phyloP scores from a whole-genome alignment of 805 yeast species.

The Yarrowia phangngaensis region DNA sequence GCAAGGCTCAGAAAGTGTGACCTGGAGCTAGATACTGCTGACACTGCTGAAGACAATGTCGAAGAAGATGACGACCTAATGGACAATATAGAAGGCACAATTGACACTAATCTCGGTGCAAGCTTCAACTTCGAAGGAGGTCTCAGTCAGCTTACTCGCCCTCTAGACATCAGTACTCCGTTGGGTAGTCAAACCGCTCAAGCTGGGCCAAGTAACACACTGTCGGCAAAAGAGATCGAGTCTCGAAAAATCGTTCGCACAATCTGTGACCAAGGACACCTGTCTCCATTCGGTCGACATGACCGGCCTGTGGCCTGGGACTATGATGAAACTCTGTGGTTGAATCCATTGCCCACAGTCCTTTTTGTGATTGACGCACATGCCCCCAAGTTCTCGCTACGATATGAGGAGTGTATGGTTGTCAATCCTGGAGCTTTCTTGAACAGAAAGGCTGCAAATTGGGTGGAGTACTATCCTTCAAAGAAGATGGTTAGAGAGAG shows the following conservation, averaged over 20 bases:
- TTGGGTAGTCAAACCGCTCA: constrained; percentile 5
- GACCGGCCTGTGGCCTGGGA: constrained; percentile 66
- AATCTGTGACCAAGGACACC: constrained; percentile 76
- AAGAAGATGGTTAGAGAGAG: constrained; percentile 45
- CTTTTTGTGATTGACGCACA: constrained; percentile 64
- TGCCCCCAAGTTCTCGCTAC: constrained; percentile 66
- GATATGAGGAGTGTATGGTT: constrained; percentile 78
- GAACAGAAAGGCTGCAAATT: constrained; percentile 49
- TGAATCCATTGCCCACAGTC: constrained; percentile 73
- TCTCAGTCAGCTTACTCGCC: constrained; percentile 4
- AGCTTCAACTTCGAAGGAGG: not conserved
- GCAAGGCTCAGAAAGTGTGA: constrained; percentile 68
- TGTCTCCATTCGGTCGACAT: constrained; percentile 70
- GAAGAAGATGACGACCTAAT: constrained; percentile 33
- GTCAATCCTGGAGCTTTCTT: constrained; percentile 64
- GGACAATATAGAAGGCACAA: not conserved
- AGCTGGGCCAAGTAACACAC: constrained; percentile 16
- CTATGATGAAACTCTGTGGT: constrained; percentile 60
- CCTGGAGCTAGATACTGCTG: constrained; percentile 46
- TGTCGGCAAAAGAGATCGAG: constrained; percentile 36
- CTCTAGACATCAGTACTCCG: constrained; percentile 10
- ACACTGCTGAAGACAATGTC: constrained; percentile 38
- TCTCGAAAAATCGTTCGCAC: constrained; percentile 65
- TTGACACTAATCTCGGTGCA: not conserved
- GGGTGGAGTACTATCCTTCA: constrained; percentile 69